Percentiles rank a stretch among this genome's conserved stretches.
These are phyloP conservation scores for Cladochytrium replicatum DNA, from an alignment of 192 early-diverging fungal genomes.

Conservation along the genomic window DNA sequence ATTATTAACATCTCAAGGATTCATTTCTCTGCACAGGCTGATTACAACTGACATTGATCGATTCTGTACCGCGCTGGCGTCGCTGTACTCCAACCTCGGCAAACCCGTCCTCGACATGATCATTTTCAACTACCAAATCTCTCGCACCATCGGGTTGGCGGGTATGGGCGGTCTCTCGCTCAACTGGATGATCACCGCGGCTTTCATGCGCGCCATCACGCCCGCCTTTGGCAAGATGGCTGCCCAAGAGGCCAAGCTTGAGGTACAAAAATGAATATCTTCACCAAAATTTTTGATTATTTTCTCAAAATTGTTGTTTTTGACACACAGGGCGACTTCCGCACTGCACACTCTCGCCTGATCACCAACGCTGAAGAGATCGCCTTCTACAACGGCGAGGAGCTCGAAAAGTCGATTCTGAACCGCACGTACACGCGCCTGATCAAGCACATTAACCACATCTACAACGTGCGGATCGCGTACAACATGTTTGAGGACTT, in stretches of 20 bases:
- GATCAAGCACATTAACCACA: conserved; percentile 42
- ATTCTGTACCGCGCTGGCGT: conserved; percentile 56
- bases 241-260: conserved; percentile 34
- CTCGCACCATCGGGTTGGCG: conserved; percentile 22
- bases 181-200: conserved; percentile 30
- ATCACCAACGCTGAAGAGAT: conserved; percentile 43
- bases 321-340: conserved; percentile 20
- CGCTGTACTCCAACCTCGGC: conserved; percentile 65
- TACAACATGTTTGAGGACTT: conserved; percentile 71
- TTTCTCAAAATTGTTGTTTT: too few species aligned
- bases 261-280: too few species aligned
- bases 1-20: background rate
- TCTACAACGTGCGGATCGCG: conserved; percentile 41
- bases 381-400: conserved; percentile 37
- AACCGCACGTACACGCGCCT: conserved; percentile 32
- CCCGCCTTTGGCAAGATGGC: conserved; percentile 39
- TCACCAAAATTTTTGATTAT: too few species aligned
- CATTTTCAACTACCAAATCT: conserved; percentile 65
- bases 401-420: conserved; percentile 30
- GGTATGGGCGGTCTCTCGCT: conserved; percentile 25
- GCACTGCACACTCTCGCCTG: conserved; percentile 27
- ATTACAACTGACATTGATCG: conserved; percentile 57
- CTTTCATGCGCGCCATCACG: conserved; percentile 25
- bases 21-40: conserved; percentile 3
- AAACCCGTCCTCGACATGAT: conserved; percentile 66